Evolutionary conservation across 345 rosid species (phyloP), one percentile per base, ranked within the genome.

Genomic region (Clausena lansium): DNA sequence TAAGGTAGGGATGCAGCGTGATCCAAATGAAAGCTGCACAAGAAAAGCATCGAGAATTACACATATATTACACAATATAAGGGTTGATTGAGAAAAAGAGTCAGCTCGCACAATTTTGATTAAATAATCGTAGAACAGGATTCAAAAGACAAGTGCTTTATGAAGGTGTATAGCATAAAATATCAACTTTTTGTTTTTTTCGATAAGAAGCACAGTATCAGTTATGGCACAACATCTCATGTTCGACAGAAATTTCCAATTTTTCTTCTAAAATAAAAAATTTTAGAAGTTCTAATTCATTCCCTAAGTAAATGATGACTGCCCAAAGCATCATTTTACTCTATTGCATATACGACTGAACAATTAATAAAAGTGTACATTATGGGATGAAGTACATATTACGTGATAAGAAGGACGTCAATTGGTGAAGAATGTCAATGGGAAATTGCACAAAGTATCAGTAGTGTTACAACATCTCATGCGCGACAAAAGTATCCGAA

Each of bases 1-100:
- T 95, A 95, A 60, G 99, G 99, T 27, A 95, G 77, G 50, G 98
- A 95, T 50, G 98, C 99, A 75, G 98, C 99, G 84, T 95, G 99
- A 87, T 94, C 99, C 93, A 95, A 87, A 87, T 95, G 99, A 93
- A 95, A 95, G 85, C 99, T 95, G 93, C 91, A 90, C 72, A 66
- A 9, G 45, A 67, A 77, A 78, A 73, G 7, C 38, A 79, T 41
- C 19, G 57, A 70, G 15, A 10, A 4, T 47, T 52, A 38, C 15
- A 45, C 11, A 58, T n/a, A 0, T 35, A n/a, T 25, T 9, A 61
- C 52, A 11, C 17, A 69, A 70, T 22, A 36, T 50, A 4, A 9
- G 20, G 17, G 2, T 52, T 70, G 41, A 30, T 7, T 9, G 25
- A 50, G 13, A 75, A 57, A 73, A 61, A 0, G 5, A 38, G 28